phyloP scores from a whole-genome alignment of 371 early-diverging fungal genomes.

The Mycotypha africana region DNA sequence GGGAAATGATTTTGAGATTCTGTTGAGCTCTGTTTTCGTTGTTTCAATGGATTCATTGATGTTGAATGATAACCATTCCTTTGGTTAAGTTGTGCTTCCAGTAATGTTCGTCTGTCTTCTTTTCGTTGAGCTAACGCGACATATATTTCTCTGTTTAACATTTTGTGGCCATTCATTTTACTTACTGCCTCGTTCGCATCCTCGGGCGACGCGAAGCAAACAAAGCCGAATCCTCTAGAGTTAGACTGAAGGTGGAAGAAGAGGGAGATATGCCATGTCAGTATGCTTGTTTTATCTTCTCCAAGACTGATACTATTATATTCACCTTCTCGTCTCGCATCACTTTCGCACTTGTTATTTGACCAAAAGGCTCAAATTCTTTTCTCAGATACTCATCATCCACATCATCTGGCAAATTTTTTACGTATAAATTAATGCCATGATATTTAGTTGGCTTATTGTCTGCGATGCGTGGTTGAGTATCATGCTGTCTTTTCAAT shows the following conservation, averaged over 20 bases:
- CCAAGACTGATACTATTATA: no score
- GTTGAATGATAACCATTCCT: no score
- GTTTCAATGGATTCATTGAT: no score
- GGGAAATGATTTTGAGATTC: no score
- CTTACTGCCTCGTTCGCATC: constrained; percentile 84
- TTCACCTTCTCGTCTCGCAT: constrained; percentile 85
- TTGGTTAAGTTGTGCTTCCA: constrained; percentile 70
- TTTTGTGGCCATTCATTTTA: constrained; percentile 84
- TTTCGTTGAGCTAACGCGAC: constrained; percentile 96
- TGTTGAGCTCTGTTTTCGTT: no score
- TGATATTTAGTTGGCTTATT: constrained; percentile 91
- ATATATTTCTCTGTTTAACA: constrained; percentile 89
- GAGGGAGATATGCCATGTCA: background rate
- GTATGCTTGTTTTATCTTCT: no score
- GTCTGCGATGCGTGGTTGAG: constrained; percentile 70
- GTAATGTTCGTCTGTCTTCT: constrained; percentile 86
- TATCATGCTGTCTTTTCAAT: constrained; percentile 84
- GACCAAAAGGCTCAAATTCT: constrained; percentile 88
- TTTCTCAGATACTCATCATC: constrained; percentile 88
- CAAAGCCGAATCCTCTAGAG: constrained; percentile 86
- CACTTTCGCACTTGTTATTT: constrained; percentile 94
- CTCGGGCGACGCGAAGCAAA: constrained; percentile 82
- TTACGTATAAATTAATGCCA: constrained; percentile 96
- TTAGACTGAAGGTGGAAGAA: no score
- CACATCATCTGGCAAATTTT: constrained; percentile 92